Conservation (phyloP, 257 asterid species). For the Jacaranda mimosifolia region DNA sequence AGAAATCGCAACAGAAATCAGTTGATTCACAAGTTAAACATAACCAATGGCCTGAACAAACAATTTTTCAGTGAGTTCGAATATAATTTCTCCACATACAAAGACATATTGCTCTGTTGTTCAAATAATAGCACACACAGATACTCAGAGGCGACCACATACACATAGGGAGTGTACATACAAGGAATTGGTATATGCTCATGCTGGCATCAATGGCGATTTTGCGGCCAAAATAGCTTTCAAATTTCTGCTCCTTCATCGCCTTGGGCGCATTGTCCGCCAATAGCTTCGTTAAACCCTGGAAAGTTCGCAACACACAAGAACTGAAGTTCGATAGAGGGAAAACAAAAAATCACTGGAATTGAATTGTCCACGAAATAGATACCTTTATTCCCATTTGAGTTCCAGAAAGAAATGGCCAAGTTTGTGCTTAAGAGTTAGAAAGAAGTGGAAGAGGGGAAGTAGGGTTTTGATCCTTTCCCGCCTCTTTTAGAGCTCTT, state of each 20-base stretch:
- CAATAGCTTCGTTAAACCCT: conserved; percentile 97
- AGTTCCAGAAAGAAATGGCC: conserved; percentile 33
- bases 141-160: conserved; percentile 19
- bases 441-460: conserved; percentile 6
- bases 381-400: conserved; percentile 57
- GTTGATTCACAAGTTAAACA: conserved; percentile 1
- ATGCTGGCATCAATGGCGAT: conserved; percentile 98
- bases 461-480: conserved; percentile 45
- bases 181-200: conserved; percentile 99
- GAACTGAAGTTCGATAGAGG: not conserved
- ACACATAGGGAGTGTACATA: conserved; percentile 37
- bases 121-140: conserved; percentile 1
- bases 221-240: conserved; percentile 95
- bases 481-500: conserved; percentile 48
- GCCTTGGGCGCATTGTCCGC: conserved; percentile 95
- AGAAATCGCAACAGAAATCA: conserved; percentile 8
- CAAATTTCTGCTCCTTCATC: conserved; percentile 95
- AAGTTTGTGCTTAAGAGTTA: not conserved
- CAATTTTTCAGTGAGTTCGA: not conserved
- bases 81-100: conserved; percentile 14
- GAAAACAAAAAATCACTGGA: not conserved
- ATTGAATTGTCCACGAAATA: not conserved
- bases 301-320: conserved; percentile 15
- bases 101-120: not conserved
- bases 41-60: not conserved